phyloP scores from a whole-genome alignment of 2,329 filamentous ascomycete species.

The Alternaria arborescens region DNA sequence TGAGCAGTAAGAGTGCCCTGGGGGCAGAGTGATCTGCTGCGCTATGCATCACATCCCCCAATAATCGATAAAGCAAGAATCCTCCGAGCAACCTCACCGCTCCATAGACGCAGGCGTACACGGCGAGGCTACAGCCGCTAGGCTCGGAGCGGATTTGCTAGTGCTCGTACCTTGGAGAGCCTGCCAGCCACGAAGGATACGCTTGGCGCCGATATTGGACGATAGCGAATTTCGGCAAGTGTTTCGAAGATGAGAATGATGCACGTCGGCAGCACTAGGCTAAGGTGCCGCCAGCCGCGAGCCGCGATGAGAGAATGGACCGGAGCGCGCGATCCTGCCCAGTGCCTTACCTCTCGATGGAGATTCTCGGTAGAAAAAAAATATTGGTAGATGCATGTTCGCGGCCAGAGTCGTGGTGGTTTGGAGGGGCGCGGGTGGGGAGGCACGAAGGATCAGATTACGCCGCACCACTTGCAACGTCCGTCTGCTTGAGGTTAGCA shows the following conservation, averaged over 20 bases:
- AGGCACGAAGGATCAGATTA: conserved; percentile 16
- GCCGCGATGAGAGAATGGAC: conserved; percentile 27
- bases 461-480: conserved; percentile 24
- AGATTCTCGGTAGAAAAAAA: conserved; percentile 7
- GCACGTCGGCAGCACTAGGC: conserved; percentile 32
- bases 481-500: conserved; percentile 24
- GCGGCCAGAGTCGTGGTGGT: conserved; percentile 6
- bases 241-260: conserved; percentile 23
- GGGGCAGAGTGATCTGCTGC: conserved; percentile 17
- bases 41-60: conserved; percentile 8
- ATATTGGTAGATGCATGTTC: conserved; percentile 17
- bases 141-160: conserved; percentile 6
- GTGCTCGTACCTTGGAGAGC: conserved; percentile 15
- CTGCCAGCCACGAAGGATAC: conserved; percentile 18
- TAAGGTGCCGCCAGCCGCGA: conserved; percentile 33
- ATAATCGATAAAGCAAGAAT: conserved; percentile 22
- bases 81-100: conserved; percentile 27
- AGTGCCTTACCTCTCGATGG: conserved; percentile 5
- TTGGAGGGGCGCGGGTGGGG: conserved; percentile 16
- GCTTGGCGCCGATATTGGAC: conserved; percentile 36
- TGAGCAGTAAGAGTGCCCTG: conserved; percentile 17
- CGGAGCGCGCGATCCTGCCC: conserved; percentile 17
- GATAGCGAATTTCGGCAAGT: conserved; percentile 24
- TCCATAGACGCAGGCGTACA: conserved; percentile 13
- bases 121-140: conserved; percentile 22